Evolutionary conservation across 371 early-diverging fungal species (phyloP).

Genomic region (Circinella minor): DNA sequence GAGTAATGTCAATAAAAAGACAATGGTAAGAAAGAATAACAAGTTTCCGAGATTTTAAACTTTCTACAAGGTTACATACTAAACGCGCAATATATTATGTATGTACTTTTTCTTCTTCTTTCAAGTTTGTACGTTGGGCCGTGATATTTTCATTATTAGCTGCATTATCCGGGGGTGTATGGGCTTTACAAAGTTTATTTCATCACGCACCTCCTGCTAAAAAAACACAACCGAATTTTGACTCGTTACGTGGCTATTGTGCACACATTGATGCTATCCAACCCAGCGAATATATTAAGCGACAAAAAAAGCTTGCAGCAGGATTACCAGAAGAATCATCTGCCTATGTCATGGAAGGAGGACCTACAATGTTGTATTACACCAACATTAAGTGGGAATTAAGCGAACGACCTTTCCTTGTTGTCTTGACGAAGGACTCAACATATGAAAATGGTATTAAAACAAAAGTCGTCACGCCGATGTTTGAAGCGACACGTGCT

Average conservation of each 20-base stretch:
- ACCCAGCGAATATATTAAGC: slow-evolving; percentile 46
- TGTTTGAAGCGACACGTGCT: slow-evolving; percentile 63
- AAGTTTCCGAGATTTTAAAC: not conserved
- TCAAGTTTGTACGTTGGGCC: slow-evolving; percentile 22
- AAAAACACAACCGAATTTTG: slow-evolving; percentile 16
- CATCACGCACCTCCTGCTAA: not conserved
- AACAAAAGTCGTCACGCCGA: slow-evolving; percentile 54
- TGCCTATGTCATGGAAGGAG: slow-evolving; percentile 59
- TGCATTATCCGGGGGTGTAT: slow-evolving; percentile 24
- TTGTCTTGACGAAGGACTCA: slow-evolving; percentile 29
- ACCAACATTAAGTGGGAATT: slow-evolving; percentile 57
- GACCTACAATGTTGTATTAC: slow-evolving; percentile 57
- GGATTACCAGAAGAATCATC: slow-evolving; percentile 33
- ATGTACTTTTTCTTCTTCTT: too few relatives aligned
- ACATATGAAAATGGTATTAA: slow-evolving; percentile 31
- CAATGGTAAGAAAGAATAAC: slow-evolving; percentile 27
- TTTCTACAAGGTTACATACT: too few relatives aligned
- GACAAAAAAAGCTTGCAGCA: slow-evolving; percentile 47
- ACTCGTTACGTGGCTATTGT: slow-evolving; percentile 46
- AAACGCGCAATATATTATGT: too few relatives aligned
- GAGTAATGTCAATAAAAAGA: slow-evolving; percentile 31
- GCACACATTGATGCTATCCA: slow-evolving; percentile 43
- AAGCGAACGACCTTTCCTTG: slow-evolving; percentile 60
- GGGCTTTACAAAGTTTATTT: slow-evolving; percentile 22
- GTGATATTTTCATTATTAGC: slow-evolving; percentile 24